Conservation (phyloP, 805 yeast genomes). For the Candida railenensis region DNA sequence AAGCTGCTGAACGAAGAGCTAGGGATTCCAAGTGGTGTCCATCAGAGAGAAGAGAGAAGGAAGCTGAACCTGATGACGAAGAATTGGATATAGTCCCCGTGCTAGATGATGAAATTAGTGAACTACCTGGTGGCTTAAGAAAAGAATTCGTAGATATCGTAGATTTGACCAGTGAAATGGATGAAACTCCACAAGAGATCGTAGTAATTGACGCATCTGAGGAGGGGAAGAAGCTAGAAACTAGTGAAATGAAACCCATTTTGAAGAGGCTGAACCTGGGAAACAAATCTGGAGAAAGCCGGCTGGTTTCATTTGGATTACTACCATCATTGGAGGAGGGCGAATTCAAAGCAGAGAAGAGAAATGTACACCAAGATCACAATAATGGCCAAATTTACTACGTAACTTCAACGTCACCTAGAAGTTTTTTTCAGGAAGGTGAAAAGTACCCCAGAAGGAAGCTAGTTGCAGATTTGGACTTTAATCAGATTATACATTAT, state of each 20-base stretch:
- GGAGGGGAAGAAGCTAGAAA: neutral
- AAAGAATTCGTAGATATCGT: constrained; percentile 11
- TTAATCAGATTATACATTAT: constrained; percentile 24
- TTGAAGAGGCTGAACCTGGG: neutral
- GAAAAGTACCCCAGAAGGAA: constrained; percentile 23
- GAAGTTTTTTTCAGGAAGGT: constrained; percentile 23
- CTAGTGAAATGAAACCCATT: neutral
- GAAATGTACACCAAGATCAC: neutral
- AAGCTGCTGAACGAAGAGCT: constrained; percentile 63
- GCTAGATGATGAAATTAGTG: constrained; percentile 8
- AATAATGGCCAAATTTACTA: constrained; percentile 18
- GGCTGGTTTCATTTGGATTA: constrained; percentile 9
- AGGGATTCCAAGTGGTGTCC: constrained; percentile 52
- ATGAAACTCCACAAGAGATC: constrained; percentile 12
- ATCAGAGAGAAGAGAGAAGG: constrained; percentile 13
- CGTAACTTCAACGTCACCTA: constrained; percentile 24
- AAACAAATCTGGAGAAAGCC: neutral
- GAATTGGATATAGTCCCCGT: constrained; percentile 41
- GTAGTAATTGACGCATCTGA: constrained; percentile 25
- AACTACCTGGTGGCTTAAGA: neutral
- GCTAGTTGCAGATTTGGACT: constrained; percentile 27
- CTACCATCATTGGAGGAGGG: constrained; percentile 18
- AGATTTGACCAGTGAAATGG: constrained; percentile 13
- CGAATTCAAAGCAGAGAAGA: neutral
- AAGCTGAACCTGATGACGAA: constrained; percentile 40